A percentile compares a stretch with the other conserved stretches of the same genome.
Conservation (phyloP, 1,284 basidiomycete species). For the Ceratobasidium sp. region DNA sequence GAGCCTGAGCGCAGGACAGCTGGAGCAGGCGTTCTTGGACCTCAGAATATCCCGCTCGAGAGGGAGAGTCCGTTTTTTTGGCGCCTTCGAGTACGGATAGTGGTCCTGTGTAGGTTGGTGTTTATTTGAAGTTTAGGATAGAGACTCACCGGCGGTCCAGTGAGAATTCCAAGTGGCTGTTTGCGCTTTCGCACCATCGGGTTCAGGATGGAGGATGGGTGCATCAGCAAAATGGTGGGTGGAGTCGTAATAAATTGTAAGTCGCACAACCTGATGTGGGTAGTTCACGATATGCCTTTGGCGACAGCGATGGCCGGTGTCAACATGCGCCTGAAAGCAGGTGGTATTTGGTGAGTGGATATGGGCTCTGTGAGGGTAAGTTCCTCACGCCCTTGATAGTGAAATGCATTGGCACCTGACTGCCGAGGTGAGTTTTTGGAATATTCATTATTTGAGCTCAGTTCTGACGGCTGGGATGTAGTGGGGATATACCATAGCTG, state of each 20-base stretch:
- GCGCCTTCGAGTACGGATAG: conserved; percentile 71
- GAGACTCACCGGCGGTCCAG: neutral
- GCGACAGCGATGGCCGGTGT: conserved; percentile 44
- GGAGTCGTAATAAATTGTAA: neutral
- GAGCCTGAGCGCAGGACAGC: neutral
- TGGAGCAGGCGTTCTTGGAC: conserved; percentile 49
- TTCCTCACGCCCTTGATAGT: neutral
- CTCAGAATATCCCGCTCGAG: conserved; percentile 60
- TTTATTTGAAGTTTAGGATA: neutral
- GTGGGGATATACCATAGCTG: conserved; percentile 71
- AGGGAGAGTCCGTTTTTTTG: conserved; percentile 63
- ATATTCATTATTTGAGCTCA: neutral
- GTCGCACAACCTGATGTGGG: conserved; percentile 10
- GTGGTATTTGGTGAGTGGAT: conserved; percentile 63
- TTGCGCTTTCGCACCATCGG: conserved; percentile 46
- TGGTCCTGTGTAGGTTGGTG: conserved; percentile 61
- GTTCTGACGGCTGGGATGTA: conserved; percentile 42
- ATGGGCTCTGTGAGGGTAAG: neutral
- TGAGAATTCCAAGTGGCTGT: conserved; percentile 47
- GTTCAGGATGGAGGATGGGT: conserved; percentile 48
- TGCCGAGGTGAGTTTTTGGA: conserved; percentile 26
- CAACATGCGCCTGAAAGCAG: conserved; percentile 42
- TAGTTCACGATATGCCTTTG: conserved; percentile 43
- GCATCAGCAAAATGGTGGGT: conserved; percentile 42
- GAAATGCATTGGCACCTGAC: conserved; percentile 45